Evolutionary conservation across 2,329 filamentous ascomycete genomes (phyloP).

Genomic region (Aspergillus melleus): DNA sequence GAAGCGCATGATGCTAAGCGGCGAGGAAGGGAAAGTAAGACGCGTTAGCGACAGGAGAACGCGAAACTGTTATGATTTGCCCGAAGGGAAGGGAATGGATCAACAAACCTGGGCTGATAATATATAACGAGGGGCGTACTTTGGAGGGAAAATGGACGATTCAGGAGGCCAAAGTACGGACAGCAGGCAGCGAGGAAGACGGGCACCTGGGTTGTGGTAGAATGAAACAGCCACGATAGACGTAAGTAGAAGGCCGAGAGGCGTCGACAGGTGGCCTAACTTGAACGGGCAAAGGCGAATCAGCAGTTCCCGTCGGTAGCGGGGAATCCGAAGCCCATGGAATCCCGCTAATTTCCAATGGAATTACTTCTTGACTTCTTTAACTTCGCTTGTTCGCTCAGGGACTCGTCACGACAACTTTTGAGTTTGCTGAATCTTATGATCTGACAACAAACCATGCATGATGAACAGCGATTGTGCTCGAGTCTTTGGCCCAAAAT

Average conservation of each 20-base stretch:
- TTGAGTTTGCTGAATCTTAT: too few species aligned
- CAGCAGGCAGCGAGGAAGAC: conserved; percentile 25
- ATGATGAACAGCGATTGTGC: too few species aligned
- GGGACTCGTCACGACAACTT: too few species aligned
- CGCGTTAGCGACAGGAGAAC: conserved; percentile 17
- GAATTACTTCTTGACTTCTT: neutral
- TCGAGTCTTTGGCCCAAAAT: neutral
- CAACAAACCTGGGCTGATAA: conserved; percentile 21
- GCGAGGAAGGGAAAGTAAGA: conserved; percentile 14
- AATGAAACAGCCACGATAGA: conserved; percentile 25
- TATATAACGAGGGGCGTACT: conserved; percentile 19
- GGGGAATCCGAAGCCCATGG: conserved; percentile 13
- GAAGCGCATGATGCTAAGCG: conserved; percentile 52
- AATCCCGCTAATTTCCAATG: neutral
- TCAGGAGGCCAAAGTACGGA: conserved; percentile 24
- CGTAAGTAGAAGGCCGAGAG: conserved; percentile 10
- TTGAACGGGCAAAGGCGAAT: conserved; percentile 12
- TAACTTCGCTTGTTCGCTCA: neutral
- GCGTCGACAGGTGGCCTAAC: conserved; percentile 34
- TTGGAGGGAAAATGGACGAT: conserved; percentile 12
- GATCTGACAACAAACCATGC: too few species aligned
- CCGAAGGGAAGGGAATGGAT: conserved; percentile 5
- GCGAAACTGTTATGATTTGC: conserved; percentile 2
- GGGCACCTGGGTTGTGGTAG: conserved; percentile 20
- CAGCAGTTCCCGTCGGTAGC: conserved; percentile 6